A percentile compares a stretch with the other conserved stretches of the same genome.
Conservation (phyloP, 1,139 yeast genomes). For the Nadsonia commutata region DNA sequence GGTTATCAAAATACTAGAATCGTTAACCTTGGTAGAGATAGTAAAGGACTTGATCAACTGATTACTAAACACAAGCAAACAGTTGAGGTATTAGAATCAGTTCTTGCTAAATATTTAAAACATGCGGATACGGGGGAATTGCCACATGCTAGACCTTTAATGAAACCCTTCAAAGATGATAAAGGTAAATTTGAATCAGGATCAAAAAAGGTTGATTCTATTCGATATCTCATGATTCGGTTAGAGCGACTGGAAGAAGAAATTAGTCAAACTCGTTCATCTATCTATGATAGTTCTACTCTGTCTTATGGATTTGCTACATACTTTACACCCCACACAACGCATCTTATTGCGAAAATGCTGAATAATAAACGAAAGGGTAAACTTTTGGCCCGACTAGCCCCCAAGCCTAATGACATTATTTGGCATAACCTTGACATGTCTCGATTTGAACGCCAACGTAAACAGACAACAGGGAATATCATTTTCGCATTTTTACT, state of each 20-base stretch:
- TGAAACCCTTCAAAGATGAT: conserved; percentile 14
- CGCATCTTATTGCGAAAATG: conserved; percentile 17
- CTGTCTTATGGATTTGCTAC: conserved; percentile 26
- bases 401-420: conserved; percentile 82
- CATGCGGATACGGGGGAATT: conserved; percentile 14
- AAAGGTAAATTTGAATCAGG: conserved; percentile 3
- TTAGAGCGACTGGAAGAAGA: conserved; percentile 16
- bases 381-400: conserved; percentile 55
- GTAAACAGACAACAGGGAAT: conserved; percentile 49
- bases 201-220: conserved; percentile 18
- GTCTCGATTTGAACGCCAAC: conserved; percentile 39
- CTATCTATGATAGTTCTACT: conserved; percentile 10
- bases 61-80: conserved; percentile 17
- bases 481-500: conserved; percentile 48
- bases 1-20: conserved; percentile 15
- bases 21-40: conserved; percentile 22
- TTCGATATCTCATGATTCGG: conserved; percentile 17
- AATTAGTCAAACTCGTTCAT: conserved; percentile 16
- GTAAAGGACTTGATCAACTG: conserved; percentile 17
- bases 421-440: conserved; percentile 64
- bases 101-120: conserved; percentile 21
- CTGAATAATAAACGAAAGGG: conserved; percentile 8
- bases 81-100: conserved; percentile 19
- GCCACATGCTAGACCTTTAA: conserved; percentile 14
- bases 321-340: conserved; percentile 18